phyloP scores from a whole-genome alignment of 108 stramenopile species.

The Nitzschia sp. region DNA sequence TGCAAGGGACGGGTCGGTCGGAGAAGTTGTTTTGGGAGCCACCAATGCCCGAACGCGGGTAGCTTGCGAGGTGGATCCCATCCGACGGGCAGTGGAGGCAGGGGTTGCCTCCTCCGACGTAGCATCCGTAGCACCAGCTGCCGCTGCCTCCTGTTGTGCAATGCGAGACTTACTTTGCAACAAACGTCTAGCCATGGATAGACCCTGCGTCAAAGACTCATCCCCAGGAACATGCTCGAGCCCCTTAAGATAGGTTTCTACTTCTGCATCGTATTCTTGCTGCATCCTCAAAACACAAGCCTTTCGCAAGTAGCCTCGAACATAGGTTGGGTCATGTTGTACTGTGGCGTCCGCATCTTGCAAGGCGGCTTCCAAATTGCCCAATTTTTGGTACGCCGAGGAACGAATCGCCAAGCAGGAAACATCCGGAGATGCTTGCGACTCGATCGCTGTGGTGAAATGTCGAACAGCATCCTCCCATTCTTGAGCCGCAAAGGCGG shows the following conservation, averaged over 20 bases:
- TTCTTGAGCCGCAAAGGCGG: slow-evolving; percentile 28
- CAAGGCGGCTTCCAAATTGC: slow-evolving; percentile 21
- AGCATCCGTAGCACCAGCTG: slow-evolving; percentile 6
- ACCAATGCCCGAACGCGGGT: no score
- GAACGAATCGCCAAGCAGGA: slow-evolving; percentile 31
- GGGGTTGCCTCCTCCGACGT: not conserved
- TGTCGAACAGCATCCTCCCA: slow-evolving; percentile 28
- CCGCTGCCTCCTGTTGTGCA: slow-evolving; percentile 4
- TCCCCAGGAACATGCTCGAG: slow-evolving; percentile 25
- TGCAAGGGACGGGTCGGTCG: no score
- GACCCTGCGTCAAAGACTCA: slow-evolving; percentile 22
- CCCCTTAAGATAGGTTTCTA: slow-evolving; percentile 33
- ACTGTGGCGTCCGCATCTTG: slow-evolving; percentile 35
- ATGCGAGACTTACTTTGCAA: slow-evolving; percentile 15
- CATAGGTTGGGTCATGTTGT: slow-evolving; percentile 20
- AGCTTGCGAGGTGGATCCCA: no score
- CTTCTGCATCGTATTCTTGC: slow-evolving; percentile 29
- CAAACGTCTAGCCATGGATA: slow-evolving; percentile 18
- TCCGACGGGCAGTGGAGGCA: no score
- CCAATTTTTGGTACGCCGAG: slow-evolving; percentile 22
- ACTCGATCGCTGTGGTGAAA: slow-evolving; percentile 6
- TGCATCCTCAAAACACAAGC: slow-evolving; percentile 24
- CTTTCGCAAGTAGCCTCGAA: slow-evolving; percentile 30
- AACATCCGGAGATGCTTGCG: slow-evolving; percentile 18
- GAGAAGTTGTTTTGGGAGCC: no score